Percentiles rank a stretch among this genome's conserved stretches.
Evolutionary conservation across 192 early-diverging fungal species (phyloP).

Genomic region (Gigaspora rosea): DNA sequence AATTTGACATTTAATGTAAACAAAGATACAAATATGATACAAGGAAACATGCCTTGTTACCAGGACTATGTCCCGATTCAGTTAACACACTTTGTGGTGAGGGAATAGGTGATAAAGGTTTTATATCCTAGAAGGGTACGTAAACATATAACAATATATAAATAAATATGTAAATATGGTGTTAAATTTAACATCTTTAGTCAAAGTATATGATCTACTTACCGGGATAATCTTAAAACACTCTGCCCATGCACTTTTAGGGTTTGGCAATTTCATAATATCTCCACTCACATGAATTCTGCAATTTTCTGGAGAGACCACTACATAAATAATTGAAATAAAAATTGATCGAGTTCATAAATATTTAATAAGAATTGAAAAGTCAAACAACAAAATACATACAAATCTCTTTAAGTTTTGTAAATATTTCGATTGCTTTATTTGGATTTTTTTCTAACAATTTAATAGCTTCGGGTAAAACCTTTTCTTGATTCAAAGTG

Average conservation of each 20-base stretch:
- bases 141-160: background rate
- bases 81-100: conserved; percentile 47
- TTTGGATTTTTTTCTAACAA: conserved; percentile 47
- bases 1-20: background rate
- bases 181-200: background rate
- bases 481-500: conserved; percentile 49
- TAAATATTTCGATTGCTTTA: conserved; percentile 46
- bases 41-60: conserved; percentile 31
- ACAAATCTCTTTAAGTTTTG: conserved; percentile 52
- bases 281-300: conserved; percentile 58
- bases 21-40: background rate
- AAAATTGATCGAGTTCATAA: background rate
- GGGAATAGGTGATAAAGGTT: conserved; percentile 39
- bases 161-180: conserved; percentile 36
- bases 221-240: conserved; percentile 36
- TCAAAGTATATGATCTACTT: background rate
- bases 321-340: conserved; percentile 22
- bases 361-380: background rate
- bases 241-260: conserved; percentile 46
- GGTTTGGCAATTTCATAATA: conserved; percentile 49
- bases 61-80: conserved; percentile 41
- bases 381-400: conserved; percentile 27
- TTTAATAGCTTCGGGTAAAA: conserved; percentile 51
- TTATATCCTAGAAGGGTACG: background rate
- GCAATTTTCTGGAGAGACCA: conserved; percentile 51